A percentile compares a stretch with the other conserved stretches of the same genome.
These are phyloP conservation scores for Diatrype stigma DNA, from an alignment of 2,329 filamentous ascomycete genomes.

Conservation along the genomic window DNA sequence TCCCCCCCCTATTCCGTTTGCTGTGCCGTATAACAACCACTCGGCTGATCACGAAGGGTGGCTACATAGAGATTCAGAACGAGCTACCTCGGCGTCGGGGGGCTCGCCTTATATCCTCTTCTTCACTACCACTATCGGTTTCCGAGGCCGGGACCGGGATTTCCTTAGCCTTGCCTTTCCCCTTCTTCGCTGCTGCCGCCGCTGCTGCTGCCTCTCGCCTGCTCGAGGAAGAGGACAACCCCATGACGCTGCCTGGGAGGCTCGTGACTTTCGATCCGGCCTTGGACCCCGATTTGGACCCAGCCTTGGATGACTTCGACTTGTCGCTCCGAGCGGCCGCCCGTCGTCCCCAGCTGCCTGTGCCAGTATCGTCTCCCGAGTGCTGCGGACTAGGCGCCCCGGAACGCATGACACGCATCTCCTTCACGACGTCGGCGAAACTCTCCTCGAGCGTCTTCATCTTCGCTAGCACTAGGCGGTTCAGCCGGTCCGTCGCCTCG, in stretches of 20 bases:
- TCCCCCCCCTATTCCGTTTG: too few species aligned
- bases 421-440: slow-evolving; percentile 79
- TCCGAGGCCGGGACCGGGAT: background rate
- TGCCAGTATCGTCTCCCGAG: slow-evolving; percentile 41
- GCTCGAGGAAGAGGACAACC: background rate
- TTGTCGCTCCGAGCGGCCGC: too few species aligned
- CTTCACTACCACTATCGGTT: background rate
- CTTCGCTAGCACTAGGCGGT: slow-evolving; percentile 75
- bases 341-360: slow-evolving; percentile 11
- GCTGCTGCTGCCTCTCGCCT: background rate
- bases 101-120: background rate
- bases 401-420: slow-evolving; percentile 63
- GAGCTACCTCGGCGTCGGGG: background rate
- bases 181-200: background rate
- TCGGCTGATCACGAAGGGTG: too few species aligned
- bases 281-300: background rate
- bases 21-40: too few species aligned
- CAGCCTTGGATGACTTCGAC: too few species aligned
- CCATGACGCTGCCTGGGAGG: background rate
- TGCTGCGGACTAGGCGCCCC: slow-evolving; percentile 46
- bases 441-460: slow-evolving; percentile 94
- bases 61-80: background rate
- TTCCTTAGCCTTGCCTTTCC: background rate
- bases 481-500: slow-evolving; percentile 63
- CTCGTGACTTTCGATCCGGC: background rate